Percentiles rank a stretch among this genome's conserved stretches.
Evolutionary conservation across 257 asterid genomes (phyloP).

Genomic region (Solanum infundibuliforme): DNA sequence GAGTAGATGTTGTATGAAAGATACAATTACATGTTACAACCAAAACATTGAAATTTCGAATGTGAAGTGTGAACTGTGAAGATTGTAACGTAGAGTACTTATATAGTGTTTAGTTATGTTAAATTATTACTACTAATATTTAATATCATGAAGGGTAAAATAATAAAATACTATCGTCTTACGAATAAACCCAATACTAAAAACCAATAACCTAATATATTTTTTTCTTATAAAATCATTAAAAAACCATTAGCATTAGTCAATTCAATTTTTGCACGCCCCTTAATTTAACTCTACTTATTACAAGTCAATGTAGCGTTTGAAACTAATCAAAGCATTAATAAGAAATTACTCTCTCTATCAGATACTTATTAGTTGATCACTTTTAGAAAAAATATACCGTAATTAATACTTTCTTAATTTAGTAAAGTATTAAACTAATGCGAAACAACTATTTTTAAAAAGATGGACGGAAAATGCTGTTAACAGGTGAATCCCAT

Average conservation of each 20-base stretch:
- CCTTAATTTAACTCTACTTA: background rate
- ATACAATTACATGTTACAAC: background rate
- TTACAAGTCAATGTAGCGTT: background rate
- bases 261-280: fast-evolving
- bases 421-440: background rate
- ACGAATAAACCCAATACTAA: background rate
- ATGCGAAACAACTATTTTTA: too few relatives aligned
- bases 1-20: fast-evolving
- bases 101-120: too few relatives aligned
- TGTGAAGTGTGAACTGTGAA: background rate
- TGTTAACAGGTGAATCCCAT: background rate
- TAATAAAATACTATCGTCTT: too few relatives aligned
- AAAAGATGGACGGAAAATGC: too few relatives aligned
- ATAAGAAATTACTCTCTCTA: too few relatives aligned
- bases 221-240: too few relatives aligned
- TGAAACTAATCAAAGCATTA: background rate
- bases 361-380: background rate
- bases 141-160: background rate
- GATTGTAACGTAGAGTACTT: background rate
- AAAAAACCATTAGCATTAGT: too few relatives aligned
- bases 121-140: too few relatives aligned
- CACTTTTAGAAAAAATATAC: too few relatives aligned
- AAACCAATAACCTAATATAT: fast-evolving
- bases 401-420: background rate
- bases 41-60: background rate